Evolutionary conservation across 148 eudicot genomes (phyloP), one percentile per base, ranked within the genome.

Genomic region (Agrostemma githago): DNA sequence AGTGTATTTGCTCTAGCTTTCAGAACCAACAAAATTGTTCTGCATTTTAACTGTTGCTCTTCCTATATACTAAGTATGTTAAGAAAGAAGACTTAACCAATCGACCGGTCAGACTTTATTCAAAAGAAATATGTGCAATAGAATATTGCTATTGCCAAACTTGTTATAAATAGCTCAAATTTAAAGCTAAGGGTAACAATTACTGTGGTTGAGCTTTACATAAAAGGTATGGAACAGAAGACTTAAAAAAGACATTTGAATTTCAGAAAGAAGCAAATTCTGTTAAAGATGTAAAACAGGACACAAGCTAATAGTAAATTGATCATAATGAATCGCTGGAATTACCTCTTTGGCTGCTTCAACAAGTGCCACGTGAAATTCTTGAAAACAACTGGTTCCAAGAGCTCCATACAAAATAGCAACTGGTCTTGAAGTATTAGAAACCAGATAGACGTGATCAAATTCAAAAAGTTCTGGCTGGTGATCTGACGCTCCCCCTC

Each of bases 361-460:
- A 60, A 83, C 86, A 81, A 95, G 92, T 41, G 71, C 76, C 19
- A 58, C 17, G 81, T 95, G 99, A 77, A 95, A 92, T 76, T 89
- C 88, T 74, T 70, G 80, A 72, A 95, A 95, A 86, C 99, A 95
- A 39, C 83, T 76, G 44, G 97, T 90, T 70, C 91, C 97, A 75
- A 95, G 90, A 77, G 97, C 93, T 75, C 97, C 99, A 90, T 95
- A 95, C 77, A 95, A 85, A 76, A 95, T 87, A 66, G 89, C 90
- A 77, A 84, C 83, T 20, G 92, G 90, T 82, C 89, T 89, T 82
- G 92, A 87, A 84, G 81, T 72, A 78, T 74, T 82, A 72, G 94
- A 87, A 75, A 83, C 88, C 21, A 80, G 73, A 81, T 92, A 89
- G 66, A 92, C 74, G 79, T 92, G 99, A 78, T 95, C 99, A 75